phyloP scores from a whole-genome alignment of 2,329 filamentous ascomycete genomes.

The Beauveria scarabaeidicola region DNA sequence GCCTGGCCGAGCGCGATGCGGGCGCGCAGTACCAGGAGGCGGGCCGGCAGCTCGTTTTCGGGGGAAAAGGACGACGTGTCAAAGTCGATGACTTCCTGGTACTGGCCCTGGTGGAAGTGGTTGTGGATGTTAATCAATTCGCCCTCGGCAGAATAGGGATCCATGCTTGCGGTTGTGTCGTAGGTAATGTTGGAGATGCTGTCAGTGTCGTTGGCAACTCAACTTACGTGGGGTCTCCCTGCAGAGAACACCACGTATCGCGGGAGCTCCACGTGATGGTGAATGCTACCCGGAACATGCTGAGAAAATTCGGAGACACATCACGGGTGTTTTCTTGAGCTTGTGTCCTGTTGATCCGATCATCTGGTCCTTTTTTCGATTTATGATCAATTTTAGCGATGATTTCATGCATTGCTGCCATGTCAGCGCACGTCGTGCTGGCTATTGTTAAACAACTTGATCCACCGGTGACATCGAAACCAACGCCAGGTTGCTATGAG shows the following conservation, averaged over 20 bases:
- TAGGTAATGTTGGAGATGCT: neutral
- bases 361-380: no score
- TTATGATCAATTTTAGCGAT: no score
- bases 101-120: constrained; percentile 72
- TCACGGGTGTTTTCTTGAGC: neutral
- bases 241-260: constrained; percentile 2
- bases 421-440: no score
- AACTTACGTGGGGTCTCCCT: neutral
- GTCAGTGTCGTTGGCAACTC: neutral
- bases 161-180: constrained; percentile 38
- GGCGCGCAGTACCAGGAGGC: constrained; percentile 71
- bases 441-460: no score
- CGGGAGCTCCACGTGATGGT: constrained; percentile 9
- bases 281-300: neutral
- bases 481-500: no score
- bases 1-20: constrained; percentile 75
- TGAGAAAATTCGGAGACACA: neutral
- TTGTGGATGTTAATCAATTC: constrained; percentile 66
- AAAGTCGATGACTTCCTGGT: constrained; percentile 77
- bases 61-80: constrained; percentile 70
- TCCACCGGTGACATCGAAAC: no score
- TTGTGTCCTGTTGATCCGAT: neutral
- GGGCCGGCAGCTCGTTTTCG: constrained; percentile 68
- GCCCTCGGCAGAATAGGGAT: constrained; percentile 62
- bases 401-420: neutral